phyloP scores from a whole-genome alignment of 768 basidiomycete genomes.

The Tephrocybe rancida region DNA sequence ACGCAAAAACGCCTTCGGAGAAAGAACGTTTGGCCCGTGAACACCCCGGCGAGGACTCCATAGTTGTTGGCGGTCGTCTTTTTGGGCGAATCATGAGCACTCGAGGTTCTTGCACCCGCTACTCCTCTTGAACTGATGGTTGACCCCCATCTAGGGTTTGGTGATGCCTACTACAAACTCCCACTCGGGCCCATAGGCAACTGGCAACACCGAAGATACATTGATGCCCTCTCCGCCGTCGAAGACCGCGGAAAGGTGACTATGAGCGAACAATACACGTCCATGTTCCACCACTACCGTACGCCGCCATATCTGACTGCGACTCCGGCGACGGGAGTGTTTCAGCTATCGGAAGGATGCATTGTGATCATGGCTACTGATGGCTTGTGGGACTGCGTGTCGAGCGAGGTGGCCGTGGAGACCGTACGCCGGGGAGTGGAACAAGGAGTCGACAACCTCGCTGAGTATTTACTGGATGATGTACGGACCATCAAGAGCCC shows the following conservation, averaged over 20 bases:
- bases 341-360: constrained; percentile 35
- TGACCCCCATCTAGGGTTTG: constrained; percentile 30
- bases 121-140: neutral
- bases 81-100: constrained; percentile 42
- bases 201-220: constrained; percentile 32
- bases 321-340: constrained; percentile 45
- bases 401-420: constrained; percentile 47
- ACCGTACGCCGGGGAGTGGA: constrained; percentile 33
- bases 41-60: constrained; percentile 34
- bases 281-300: constrained; percentile 47
- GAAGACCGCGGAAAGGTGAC: constrained; percentile 34
- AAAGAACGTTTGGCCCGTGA: constrained; percentile 30
- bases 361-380: constrained; percentile 57
- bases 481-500: constrained; percentile 24
- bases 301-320: constrained; percentile 63
- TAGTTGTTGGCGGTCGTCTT: constrained; percentile 35
- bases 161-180: constrained; percentile 41
- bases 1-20: constrained; percentile 33
- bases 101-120: constrained; percentile 26
- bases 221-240: constrained; percentile 33
- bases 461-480: constrained; percentile 27
- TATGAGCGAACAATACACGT: constrained; percentile 35
- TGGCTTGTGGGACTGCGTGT: constrained; percentile 57
- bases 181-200: constrained; percentile 29
- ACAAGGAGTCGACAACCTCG: constrained; percentile 25